These are phyloP conservation scores for Bothriochloa decipiens DNA, from an alignment of 176 grass and related monocot species.

Conservation along the genomic window DNA sequence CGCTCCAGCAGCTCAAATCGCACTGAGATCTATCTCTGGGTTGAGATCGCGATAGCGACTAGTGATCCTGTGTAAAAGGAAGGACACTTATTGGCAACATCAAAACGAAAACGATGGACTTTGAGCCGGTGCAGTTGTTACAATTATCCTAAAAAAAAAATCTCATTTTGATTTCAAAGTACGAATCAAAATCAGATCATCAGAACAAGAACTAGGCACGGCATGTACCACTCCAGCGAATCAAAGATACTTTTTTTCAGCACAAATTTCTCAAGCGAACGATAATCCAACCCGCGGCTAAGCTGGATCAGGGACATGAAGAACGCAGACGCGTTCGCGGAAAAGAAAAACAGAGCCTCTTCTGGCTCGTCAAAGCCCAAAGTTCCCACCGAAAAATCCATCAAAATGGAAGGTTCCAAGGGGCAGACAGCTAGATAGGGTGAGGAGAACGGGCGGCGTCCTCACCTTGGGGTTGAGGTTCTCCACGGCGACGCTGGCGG, in stretches of 20 bases:
- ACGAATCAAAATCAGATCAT: not conserved
- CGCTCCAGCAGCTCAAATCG: not conserved
- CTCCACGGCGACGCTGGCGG: conserved; percentile 44
- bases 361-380: not conserved
- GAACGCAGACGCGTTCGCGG: not conserved
- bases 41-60: not conserved
- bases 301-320: conserved; percentile 2
- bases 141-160: not conserved
- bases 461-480: conserved; percentile 63
- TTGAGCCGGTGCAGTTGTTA: not conserved
- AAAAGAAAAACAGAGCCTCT: not conserved
- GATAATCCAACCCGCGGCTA: not conserved
- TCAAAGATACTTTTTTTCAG: not conserved
- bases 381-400: not conserved
- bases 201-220: not conserved
- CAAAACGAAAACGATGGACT: conserved; percentile 1
- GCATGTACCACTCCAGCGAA: conserved; percentile 11
- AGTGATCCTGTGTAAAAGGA: not conserved
- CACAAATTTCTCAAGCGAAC: not conserved
- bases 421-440: not conserved
- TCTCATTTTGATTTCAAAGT: not conserved
- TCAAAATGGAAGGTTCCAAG: not conserved
- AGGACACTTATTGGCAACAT: not conserved
- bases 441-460: not conserved
- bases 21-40: conserved; percentile 30